Base-by-base conservation (phyloP, 2,329 filamentous ascomycete genomes). In the Ceratocystis destructans region DNA sequence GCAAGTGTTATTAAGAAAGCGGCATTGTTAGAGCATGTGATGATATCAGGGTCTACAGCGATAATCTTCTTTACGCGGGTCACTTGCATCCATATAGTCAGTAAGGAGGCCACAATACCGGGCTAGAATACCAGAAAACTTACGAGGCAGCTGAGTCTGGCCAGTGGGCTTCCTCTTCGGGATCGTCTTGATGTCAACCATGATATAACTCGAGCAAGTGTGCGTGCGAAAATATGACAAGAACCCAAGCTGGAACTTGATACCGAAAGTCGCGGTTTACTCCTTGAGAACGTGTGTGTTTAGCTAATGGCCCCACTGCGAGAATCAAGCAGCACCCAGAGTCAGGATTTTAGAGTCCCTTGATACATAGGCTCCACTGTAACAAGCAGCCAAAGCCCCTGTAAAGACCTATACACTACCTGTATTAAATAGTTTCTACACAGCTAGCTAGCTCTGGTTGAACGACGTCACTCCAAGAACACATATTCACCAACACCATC, bases 1-100 rank as follows among this genome's bases (percentile, higher is more conserved):
- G 94, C 94, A 68, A 96, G 82, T 1, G 93, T 92, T 72, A 97
- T 95, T 67, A 93, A 86, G 75, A 97, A 97, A 22, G 92, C 89
- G 65, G 93, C 93, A 73, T 96, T 96, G 75, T 92, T 96, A 61
- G 92, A 96, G 75, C 90, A 96, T 73, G 89, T 84, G 69, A 80
- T 81, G 69, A 96, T 88, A 69, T 96, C 93, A 55, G 89, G 85
- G 75, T 99, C 94, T 67, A 90, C 83, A 62, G 85, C 83, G 68
- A 99, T 90, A 74, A 99, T 96, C 78, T 96, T 96, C 78, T 96
- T 96, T 68, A 99, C 90, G 72, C 94, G 85, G 20, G 94, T 89
- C 66, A 97, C 94, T 97, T 41, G 37, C 37, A 69, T 22, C 48
- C 63, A 62, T 22, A 7, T 41, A 68, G 68, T 70, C 2, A 69